These are phyloP conservation scores for Pleurotus salmoneostramineus DNA, from an alignment of 768 basidiomycete genomes.

Conservation along the genomic window DNA sequence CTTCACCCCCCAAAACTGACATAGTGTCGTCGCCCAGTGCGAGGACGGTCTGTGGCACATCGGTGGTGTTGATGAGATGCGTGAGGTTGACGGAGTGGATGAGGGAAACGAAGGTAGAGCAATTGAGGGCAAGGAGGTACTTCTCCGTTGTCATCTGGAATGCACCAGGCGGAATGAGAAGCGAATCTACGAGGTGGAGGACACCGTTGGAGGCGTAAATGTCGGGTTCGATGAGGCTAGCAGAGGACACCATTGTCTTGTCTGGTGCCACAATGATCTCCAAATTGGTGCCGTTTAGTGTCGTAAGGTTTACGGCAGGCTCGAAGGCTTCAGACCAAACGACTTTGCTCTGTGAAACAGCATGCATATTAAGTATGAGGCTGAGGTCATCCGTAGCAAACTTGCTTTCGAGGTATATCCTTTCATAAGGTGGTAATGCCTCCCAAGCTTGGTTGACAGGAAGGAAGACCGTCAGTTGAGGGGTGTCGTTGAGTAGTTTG, in stretches of 20 bases:
- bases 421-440: conserved; percentile 71
- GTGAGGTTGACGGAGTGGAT: conserved; percentile 80
- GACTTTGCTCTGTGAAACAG: conserved; percentile 56
- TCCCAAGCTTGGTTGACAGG: conserved; percentile 85
- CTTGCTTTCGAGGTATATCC: conserved; percentile 83
- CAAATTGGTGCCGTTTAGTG: conserved; percentile 63
- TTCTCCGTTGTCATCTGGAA: conserved; percentile 91
- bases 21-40: conserved; percentile 89
- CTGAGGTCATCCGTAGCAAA: conserved; percentile 79
- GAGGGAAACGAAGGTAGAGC: conserved; percentile 85
- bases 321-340: conserved; percentile 65
- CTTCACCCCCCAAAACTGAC: conserved; percentile 43
- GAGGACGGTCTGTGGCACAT: conserved; percentile 78
- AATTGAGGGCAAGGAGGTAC: conserved; percentile 88
- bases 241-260: conserved; percentile 51
- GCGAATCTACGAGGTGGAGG: conserved; percentile 80
- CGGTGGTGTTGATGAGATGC: conserved; percentile 65
- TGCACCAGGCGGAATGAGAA: conserved; percentile 74
- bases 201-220: conserved; percentile 96
- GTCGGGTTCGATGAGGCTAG: conserved; percentile 69
- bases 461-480: conserved; percentile 84
- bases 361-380: conserved; percentile 76
- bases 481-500: conserved; percentile 55
- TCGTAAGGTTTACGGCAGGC: conserved; percentile 50
- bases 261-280: conserved; percentile 53